phyloP scores from a whole-genome alignment of 169 alveolate genomes.

The Plasmodium malariae region DNA sequence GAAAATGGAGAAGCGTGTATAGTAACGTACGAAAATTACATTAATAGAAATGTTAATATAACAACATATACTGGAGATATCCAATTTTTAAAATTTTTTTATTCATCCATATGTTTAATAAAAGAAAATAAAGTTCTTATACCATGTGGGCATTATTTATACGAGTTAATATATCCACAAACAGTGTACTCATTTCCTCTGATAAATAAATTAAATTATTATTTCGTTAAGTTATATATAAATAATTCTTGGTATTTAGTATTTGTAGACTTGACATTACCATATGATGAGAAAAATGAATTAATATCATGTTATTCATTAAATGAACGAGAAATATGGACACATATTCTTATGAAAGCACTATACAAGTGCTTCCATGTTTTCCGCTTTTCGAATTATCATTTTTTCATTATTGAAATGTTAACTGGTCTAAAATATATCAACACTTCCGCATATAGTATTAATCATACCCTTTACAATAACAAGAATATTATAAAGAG shows the following conservation, averaged over 20 bases:
- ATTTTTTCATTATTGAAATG: slow-evolving; percentile 38
- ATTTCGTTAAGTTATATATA: slow-evolving; percentile 57
- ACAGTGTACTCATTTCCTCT: slow-evolving; percentile 47
- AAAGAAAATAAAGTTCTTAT: slow-evolving; percentile 60
- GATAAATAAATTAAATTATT: slow-evolving; percentile 48
- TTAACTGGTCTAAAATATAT: slow-evolving; percentile 50
- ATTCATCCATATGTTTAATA: slow-evolving; percentile 45
- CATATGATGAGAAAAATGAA: slow-evolving; percentile 25
- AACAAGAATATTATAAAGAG: slow-evolving; percentile 15
- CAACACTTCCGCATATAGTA: background rate
- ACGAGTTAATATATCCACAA: slow-evolving; percentile 70
- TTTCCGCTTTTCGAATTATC: slow-evolving; percentile 38
- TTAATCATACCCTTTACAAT: slow-evolving; percentile 3
- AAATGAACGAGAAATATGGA: slow-evolving; percentile 40
- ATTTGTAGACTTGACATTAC: slow-evolving; percentile 29
- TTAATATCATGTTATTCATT: slow-evolving; percentile 29
- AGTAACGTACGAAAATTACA: slow-evolving; percentile 48
- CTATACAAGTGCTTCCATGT: slow-evolving; percentile 24
- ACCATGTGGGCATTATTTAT: slow-evolving; percentile 61
- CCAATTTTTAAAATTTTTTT: slow-evolving; percentile 36
- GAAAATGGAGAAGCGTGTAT: slow-evolving; percentile 18
- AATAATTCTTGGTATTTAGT: slow-evolving; percentile 73
- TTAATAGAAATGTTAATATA: slow-evolving; percentile 43
- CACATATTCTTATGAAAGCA: slow-evolving; percentile 43
- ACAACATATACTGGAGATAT: background rate